Base-by-base conservation (phyloP, 345 rosid genomes). In the Ricinus communis region DNA sequence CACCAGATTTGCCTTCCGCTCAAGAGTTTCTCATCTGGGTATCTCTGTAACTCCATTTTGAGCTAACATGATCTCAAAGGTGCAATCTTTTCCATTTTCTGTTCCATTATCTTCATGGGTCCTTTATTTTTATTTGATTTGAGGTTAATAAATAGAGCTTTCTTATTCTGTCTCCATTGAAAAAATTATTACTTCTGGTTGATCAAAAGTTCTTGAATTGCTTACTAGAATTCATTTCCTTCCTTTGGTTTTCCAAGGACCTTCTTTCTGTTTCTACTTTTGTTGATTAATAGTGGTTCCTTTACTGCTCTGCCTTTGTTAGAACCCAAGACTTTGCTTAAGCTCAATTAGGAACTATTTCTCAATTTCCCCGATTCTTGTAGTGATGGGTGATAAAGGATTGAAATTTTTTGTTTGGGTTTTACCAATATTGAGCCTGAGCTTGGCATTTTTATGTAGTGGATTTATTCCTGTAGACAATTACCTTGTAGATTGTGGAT, bases 401-500 rank as follows among this genome's bases (percentile, higher is more conserved):
- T 66, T 62, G 75, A 70, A 56, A 68, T 52, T 81, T 72, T 66
- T 81, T 14, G 66, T 77, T 15, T 78, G 85, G 85, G 73, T 77
- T 82, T 70, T 77, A 43, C 76, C 75, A 28, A 22, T 86, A 3
- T 67, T 82, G 74, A 82, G 75, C 24, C 65, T 82, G 74, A 82
- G 75, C 76, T 62, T 86, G 65, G 77, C 72, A 73, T 72, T 69
- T 61, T 76, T 85, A 58, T 88, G 78, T 55, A 25, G 53, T 75
- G 97, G 90, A 69, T 93, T 83, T 80, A 47, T 54, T 50, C 98
- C 97, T 33, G 61, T 67, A 30, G 87, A 94, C 70, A 90, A 83
- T 76, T 87, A 88, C 77, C 92, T 90, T 62, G 79, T 94, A 66
- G 86, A 94, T 70, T 90, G 93, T 81, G 97, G 97, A 80, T 94